phyloP scores from a whole-genome alignment of 1,139 yeast species.

The Pichia norvegensis region DNA sequence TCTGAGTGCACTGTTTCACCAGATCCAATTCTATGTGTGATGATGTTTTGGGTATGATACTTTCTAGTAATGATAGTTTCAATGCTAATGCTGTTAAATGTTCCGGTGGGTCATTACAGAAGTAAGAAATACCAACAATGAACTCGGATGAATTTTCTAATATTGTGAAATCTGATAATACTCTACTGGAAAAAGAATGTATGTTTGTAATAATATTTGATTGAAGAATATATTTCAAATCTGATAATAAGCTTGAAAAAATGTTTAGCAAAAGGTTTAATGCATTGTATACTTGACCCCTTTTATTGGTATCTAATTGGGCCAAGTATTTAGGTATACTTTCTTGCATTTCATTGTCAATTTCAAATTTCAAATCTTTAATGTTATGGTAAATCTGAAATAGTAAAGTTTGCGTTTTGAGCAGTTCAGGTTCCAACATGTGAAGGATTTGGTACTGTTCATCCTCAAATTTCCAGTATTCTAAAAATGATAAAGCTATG shows the following conservation, averaged over 20 bases:
- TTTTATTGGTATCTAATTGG: background rate
- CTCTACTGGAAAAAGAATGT: background rate
- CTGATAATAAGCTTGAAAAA: background rate
- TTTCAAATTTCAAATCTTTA: background rate
- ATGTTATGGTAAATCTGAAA: background rate
- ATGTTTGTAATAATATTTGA: slow-evolving; percentile 2
- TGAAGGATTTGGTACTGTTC: slow-evolving; percentile 3
- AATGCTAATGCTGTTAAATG: background rate
- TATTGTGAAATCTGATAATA: background rate
- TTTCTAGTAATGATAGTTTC: background rate
- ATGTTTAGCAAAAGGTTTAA: background rate
- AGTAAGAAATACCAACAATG: background rate
- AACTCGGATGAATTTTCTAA: background rate
- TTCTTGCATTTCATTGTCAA: background rate
- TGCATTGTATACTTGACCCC: background rate
- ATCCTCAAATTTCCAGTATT: slow-evolving; percentile 7
- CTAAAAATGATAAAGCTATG: background rate
- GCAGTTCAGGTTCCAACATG: slow-evolving; percentile 6
- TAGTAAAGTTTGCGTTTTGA: background rate
- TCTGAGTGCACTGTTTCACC: background rate
- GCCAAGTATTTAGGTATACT: background rate
- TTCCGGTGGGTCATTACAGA: background rate
- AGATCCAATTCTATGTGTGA: background rate
- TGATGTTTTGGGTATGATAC: background rate
- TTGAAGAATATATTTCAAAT: background rate